Conservation (phyloP, 2,329 filamentous ascomycete species). For the Sporothrix dimorphospora region DNA sequence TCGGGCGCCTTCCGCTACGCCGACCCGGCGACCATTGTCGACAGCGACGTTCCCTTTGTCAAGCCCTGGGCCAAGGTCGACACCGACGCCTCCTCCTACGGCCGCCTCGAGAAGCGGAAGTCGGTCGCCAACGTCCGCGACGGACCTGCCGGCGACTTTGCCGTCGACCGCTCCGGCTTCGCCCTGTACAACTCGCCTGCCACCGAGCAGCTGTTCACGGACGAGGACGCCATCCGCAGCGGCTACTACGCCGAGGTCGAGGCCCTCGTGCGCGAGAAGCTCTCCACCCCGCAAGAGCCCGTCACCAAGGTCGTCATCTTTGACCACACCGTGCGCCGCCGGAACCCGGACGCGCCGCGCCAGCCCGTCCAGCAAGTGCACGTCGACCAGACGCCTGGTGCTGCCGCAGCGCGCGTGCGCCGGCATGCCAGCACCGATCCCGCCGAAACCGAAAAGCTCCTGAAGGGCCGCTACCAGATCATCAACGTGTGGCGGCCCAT, state of each 20-base stretch:
- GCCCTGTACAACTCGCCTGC: conserved; percentile 55
- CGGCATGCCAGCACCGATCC: conserved; percentile 54
- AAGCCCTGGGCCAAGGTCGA: conserved; percentile 71
- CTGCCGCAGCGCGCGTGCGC: conserved; percentile 63
- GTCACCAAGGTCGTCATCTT: conserved; percentile 69
- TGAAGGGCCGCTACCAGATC: conserved; percentile 64
- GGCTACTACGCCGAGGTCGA: conserved; percentile 67
- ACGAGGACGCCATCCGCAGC: conserved; percentile 57
- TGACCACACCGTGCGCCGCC: conserved; percentile 69
- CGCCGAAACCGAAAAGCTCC: conserved; percentile 58
- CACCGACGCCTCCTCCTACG: conserved; percentile 58
- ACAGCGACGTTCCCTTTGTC: conserved; percentile 41
- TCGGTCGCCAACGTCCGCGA: conserved; percentile 60
- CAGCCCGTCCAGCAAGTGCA: conserved; percentile 72
- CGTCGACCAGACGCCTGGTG: conserved; percentile 69
- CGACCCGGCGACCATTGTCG: conserved; percentile 52
- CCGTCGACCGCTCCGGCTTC: conserved; percentile 62
- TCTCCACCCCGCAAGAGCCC: conserved; percentile 42
- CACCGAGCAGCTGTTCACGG: conserved; percentile 56
- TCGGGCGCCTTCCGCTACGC: conserved; percentile 59
- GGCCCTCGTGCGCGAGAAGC: conserved; percentile 55
- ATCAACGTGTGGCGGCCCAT: conserved; percentile 75
- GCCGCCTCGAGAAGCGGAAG: conserved; percentile 49
- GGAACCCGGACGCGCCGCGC: conserved; percentile 57
- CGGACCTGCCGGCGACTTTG: conserved; percentile 54